These are phyloP conservation scores for Paecilomyces dactylethromorphus DNA, from an alignment of 2,329 filamentous ascomycete species.

Conservation along the genomic window DNA sequence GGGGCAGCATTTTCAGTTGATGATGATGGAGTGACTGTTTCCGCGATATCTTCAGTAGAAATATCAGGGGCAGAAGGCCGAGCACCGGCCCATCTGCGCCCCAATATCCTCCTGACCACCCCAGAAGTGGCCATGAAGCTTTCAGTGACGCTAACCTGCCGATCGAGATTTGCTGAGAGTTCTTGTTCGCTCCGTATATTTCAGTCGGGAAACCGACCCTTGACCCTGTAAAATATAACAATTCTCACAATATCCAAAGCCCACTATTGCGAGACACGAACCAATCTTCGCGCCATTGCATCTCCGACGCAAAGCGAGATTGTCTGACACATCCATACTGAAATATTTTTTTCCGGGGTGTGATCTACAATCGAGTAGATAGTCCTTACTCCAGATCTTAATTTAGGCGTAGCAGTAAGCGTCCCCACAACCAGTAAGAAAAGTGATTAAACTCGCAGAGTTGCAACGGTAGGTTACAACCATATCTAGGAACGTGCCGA, in stretches of 20 bases:
- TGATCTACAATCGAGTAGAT: not conserved
- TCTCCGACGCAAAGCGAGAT: not conserved
- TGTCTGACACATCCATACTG: not conserved
- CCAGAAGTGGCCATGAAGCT: not conserved
- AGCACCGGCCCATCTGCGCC: not conserved
- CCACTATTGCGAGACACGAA: not conserved
- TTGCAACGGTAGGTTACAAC: not conserved
- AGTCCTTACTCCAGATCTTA: no score
- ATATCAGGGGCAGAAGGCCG: not conserved
- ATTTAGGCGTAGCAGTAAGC: not conserved
- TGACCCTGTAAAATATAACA: not conserved
- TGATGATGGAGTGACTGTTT: not conserved
- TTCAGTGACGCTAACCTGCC: not conserved
- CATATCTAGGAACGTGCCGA: not conserved
- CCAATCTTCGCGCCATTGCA: not conserved
- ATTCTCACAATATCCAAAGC: not conserved
- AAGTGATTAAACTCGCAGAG: not conserved
- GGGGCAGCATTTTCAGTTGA: not conserved
- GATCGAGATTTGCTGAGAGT: not conserved
- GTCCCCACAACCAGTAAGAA: not conserved
- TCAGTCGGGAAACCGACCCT: not conserved
- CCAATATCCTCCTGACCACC: not conserved
- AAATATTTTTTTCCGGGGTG: not conserved
- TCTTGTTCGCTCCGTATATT: not conserved
- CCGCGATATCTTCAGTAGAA: not conserved